Evolutionary conservation across 1,284 basidiomycete species (phyloP).

Genomic region (Cutaneotrichosporon cyanovorans): DNA sequence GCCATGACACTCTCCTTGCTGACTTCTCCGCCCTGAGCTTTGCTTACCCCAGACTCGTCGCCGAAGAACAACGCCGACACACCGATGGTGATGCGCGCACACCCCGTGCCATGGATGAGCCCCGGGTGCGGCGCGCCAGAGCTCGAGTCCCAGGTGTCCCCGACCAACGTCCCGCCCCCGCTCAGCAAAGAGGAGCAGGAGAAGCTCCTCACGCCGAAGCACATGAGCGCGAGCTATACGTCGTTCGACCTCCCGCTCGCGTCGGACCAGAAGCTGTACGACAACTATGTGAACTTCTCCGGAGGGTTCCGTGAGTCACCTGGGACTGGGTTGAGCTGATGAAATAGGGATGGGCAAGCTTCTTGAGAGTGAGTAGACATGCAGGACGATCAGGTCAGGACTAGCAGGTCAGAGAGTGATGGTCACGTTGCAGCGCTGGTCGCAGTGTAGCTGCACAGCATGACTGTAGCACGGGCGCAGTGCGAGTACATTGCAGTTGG

Average conservation of each 20-base stretch:
- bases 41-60: slow-evolving; percentile 21
- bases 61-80: slow-evolving; percentile 24
- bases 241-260: slow-evolving; percentile 41
- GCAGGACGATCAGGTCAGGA: background rate
- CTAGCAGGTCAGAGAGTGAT: background rate
- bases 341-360: slow-evolving; percentile 44
- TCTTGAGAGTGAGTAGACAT: slow-evolving; percentile 35
- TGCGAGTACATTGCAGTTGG: no score
- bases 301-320: slow-evolving; percentile 41
- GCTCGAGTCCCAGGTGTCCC: slow-evolving; percentile 14
- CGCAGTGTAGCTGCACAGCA: no score
- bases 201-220: slow-evolving; percentile 29
- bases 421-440: background rate
- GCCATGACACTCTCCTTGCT: background rate
- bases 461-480: no score
- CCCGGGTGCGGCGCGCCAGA: slow-evolving; percentile 24
- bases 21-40: background rate
- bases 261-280: slow-evolving; percentile 32
- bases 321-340: background rate
- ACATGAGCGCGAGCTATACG: slow-evolving; percentile 44
- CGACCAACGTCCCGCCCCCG: slow-evolving; percentile 8
- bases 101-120: slow-evolving; percentile 36
- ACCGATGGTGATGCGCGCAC: slow-evolving; percentile 38
- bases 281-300: slow-evolving; percentile 42
- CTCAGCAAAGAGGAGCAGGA: slow-evolving; percentile 16